Evolutionary conservation across 1,284 basidiomycete genomes (phyloP).

Genomic region (Golubevia pallescens): DNA sequence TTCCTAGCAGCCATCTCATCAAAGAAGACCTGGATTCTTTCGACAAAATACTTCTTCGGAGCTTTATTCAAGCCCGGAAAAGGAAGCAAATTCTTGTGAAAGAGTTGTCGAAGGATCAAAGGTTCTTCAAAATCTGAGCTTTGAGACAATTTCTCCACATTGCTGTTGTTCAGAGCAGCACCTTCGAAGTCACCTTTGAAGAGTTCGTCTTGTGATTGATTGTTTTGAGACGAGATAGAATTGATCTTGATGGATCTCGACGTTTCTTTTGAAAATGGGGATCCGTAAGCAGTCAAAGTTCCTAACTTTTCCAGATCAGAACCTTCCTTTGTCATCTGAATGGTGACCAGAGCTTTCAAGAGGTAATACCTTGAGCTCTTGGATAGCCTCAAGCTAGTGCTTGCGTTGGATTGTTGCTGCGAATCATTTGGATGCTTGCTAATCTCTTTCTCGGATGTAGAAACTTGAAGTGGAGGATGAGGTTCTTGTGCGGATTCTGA

Average conservation of each 20-base stretch:
- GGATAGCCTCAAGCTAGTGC: no score
- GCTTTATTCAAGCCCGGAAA: slow-evolving; percentile 20
- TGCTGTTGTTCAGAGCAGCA: background rate
- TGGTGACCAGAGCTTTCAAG: slow-evolving; percentile 13
- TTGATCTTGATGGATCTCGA: slow-evolving; percentile 10
- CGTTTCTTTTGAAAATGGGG: slow-evolving; percentile 6
- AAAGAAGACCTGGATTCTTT: slow-evolving; percentile 11
- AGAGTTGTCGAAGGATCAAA: slow-evolving; percentile 14
- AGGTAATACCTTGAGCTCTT: slow-evolving; percentile 17
- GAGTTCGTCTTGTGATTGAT: slow-evolving; percentile 7
- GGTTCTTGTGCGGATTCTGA: no score
- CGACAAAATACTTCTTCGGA: slow-evolving; percentile 15
- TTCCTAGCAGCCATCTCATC: slow-evolving; percentile 11
- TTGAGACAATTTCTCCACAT: slow-evolving; percentile 1
- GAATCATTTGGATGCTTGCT: no score
- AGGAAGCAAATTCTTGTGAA: slow-evolving; percentile 13
- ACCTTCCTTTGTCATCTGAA: slow-evolving; percentile 15
- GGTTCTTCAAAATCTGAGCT: slow-evolving; percentile 10
- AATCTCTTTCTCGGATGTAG: no score
- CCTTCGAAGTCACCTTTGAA: slow-evolving; percentile 7
- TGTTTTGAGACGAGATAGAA: background rate
- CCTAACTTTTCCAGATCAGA: slow-evolving; percentile 10
- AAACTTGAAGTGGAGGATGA: no score
- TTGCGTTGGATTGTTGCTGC: no score
- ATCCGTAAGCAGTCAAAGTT: slow-evolving; percentile 7